Evolutionary conservation across 1,284 basidiomycete species (phyloP).

Genomic region (Tetrapyrgos nigripes): DNA sequence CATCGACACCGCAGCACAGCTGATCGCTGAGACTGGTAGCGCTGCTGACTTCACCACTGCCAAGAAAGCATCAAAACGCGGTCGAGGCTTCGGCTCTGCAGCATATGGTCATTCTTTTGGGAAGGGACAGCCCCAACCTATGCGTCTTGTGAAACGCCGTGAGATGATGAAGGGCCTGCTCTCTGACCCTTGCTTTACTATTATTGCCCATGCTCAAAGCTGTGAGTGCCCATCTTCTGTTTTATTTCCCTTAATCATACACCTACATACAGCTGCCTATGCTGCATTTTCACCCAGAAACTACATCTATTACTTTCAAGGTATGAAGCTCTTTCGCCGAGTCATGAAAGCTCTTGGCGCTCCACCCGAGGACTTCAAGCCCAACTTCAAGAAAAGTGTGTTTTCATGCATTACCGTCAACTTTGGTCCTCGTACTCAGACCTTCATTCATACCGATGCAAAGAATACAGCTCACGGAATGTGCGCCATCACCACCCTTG

Average conservation of each 20-base stretch:
- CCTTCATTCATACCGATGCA: constrained; percentile 7
- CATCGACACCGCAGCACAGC: not conserved
- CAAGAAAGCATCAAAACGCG: not conserved
- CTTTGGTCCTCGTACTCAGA: constrained; percentile 11
- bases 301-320: not conserved
- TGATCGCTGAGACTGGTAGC: not conserved
- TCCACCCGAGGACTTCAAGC: not conserved
- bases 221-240: too few species aligned
- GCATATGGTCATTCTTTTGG: constrained; percentile 1
- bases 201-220: not conserved
- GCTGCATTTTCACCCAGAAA: not conserved
- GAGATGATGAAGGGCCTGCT: not conserved
- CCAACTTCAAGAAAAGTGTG: constrained; percentile 2
- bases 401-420: constrained; percentile 11
- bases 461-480: constrained; percentile 7
- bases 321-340: not conserved
- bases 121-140: constrained; percentile 1
- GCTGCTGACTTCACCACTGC: not conserved
- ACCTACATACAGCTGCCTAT: not conserved
- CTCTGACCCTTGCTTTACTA: not conserved
- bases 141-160: not conserved
- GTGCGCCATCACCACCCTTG: constrained; percentile 17
- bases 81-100: not conserved
- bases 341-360: not conserved
- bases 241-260: not conserved